These are phyloP conservation scores for Spinacia oleracea DNA, from an alignment of 179 eudicot species.

Conservation along the genomic window DNA sequence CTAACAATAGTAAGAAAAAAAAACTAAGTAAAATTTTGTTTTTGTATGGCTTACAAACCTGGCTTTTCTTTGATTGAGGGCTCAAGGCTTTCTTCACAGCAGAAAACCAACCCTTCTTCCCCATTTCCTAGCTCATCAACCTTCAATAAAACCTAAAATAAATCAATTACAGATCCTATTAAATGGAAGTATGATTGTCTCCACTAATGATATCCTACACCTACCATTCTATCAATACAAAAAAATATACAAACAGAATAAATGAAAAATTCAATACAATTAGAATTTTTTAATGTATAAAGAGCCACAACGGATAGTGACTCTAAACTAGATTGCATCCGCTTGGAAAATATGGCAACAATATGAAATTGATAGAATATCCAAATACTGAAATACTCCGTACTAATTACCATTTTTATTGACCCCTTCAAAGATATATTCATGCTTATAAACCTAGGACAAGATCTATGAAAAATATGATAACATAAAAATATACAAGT, in stretches of 20 bases:
- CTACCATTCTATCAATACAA: background rate
- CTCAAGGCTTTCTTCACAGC: constrained; percentile 64
- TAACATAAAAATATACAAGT: background rate
- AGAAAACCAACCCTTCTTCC: constrained; percentile 70
- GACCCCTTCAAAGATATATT: constrained; percentile 22
- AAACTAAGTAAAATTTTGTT: background rate
- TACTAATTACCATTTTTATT: background rate
- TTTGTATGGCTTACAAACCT: constrained; percentile 31
- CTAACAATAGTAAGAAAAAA: background rate
- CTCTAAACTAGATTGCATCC: constrained; percentile 3
- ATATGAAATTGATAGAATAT: background rate
- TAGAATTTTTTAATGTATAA: too few species aligned
- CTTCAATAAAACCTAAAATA: constrained; percentile 15
- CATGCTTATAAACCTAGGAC: background rate
- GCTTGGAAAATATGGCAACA: background rate
- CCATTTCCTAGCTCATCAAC: constrained; percentile 52
- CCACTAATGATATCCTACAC: background rate
- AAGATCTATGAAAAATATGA: constrained; percentile 26
- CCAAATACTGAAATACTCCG: too few species aligned
- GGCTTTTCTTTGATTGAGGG: constrained; percentile 57
- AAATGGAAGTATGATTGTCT: background rate
- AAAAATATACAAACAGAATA: background rate
- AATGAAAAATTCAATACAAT: too few species aligned
- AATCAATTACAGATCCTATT: background rate
- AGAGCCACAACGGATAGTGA: too few species aligned